Evolutionary conservation across 2,329 filamentous ascomycete genomes (phyloP).

Genomic region (Coleophoma cylindrospora): DNA sequence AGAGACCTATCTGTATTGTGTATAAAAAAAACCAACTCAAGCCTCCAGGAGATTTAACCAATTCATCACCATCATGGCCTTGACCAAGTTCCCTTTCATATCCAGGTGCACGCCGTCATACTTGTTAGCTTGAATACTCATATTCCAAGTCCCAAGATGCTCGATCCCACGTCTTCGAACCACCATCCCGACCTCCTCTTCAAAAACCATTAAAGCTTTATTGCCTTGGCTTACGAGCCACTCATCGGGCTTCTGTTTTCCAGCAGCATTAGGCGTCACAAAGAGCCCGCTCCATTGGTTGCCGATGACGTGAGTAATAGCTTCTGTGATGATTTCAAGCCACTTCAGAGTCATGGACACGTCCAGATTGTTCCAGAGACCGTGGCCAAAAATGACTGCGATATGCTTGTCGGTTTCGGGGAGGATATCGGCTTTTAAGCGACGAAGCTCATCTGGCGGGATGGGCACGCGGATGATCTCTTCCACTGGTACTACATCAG

Average conservation of each 20-base stretch:
- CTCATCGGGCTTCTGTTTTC: slow-evolving; percentile 38
- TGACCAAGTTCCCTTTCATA: slow-evolving; percentile 36
- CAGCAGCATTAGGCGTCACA: slow-evolving; percentile 40
- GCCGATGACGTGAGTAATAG: slow-evolving; percentile 16
- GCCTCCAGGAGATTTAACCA: not conserved
- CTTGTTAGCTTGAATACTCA: slow-evolving; percentile 41
- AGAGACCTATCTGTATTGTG: too few species aligned
- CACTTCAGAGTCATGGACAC: slow-evolving; percentile 34
- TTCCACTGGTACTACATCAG: slow-evolving; percentile 28
- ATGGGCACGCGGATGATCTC: slow-evolving; percentile 38
- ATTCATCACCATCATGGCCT: slow-evolving; percentile 3
- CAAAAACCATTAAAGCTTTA: slow-evolving; percentile 39
- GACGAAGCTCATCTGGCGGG: slow-evolving; percentile 31
- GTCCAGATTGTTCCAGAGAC: slow-evolving; percentile 42
- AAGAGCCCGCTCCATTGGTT: slow-evolving; percentile 23
- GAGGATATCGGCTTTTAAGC: slow-evolving; percentile 31
- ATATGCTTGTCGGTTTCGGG: slow-evolving; percentile 18
- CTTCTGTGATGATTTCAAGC: slow-evolving; percentile 30
- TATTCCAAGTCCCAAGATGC: slow-evolving; percentile 44
- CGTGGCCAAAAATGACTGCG: slow-evolving; percentile 40
- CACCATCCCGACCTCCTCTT: slow-evolving; percentile 26
- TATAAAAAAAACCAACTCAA: not conserved
- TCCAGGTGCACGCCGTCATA: slow-evolving; percentile 44
- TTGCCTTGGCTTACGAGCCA: slow-evolving; percentile 41
- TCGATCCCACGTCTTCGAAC: slow-evolving; percentile 32